phyloP scores from a whole-genome alignment of 306 rosid species.

The Prosopis cineraria region DNA sequence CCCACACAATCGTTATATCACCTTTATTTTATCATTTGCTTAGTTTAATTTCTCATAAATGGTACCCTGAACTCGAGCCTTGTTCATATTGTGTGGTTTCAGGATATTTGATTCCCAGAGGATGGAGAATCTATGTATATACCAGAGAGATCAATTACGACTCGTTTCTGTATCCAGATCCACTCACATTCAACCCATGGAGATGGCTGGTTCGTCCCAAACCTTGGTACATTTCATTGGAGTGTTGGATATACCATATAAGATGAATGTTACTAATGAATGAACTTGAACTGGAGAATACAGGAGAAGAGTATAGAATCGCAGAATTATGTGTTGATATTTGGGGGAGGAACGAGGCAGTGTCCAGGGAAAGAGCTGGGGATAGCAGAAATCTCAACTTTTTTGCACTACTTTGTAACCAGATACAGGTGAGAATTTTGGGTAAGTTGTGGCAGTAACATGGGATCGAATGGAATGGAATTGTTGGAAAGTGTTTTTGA shows the following conservation, averaged over 20 bases:
- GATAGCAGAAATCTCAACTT: slow-evolving; percentile 83
- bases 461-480: no score
- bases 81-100: slow-evolving; percentile 26
- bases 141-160: slow-evolving; percentile 93
- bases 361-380: slow-evolving; percentile 99
- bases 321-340: slow-evolving; percentile 60
- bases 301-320: slow-evolving; percentile 76
- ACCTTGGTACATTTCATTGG: background rate
- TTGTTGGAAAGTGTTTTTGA: no score
- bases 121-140: slow-evolving; percentile 95
- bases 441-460: no score
- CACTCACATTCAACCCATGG: slow-evolving; percentile 88
- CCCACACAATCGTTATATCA: slow-evolving; percentile 13
- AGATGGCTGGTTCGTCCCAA: slow-evolving; percentile 84
- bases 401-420: slow-evolving; percentile 86
- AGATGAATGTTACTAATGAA: background rate
- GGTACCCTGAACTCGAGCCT: background rate
- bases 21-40: slow-evolving; percentile 33
- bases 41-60: background rate
- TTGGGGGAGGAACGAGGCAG: slow-evolving; percentile 89
- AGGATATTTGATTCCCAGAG: slow-evolving; percentile 90
- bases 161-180: slow-evolving; percentile 74
- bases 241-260: background rate
- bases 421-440: slow-evolving; percentile 77
- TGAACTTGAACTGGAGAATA: slow-evolving; percentile 29